phyloP scores from a whole-genome alignment of 225 moss, liverwort and hornwort genomes.

The Anthoceros angustus region DNA sequence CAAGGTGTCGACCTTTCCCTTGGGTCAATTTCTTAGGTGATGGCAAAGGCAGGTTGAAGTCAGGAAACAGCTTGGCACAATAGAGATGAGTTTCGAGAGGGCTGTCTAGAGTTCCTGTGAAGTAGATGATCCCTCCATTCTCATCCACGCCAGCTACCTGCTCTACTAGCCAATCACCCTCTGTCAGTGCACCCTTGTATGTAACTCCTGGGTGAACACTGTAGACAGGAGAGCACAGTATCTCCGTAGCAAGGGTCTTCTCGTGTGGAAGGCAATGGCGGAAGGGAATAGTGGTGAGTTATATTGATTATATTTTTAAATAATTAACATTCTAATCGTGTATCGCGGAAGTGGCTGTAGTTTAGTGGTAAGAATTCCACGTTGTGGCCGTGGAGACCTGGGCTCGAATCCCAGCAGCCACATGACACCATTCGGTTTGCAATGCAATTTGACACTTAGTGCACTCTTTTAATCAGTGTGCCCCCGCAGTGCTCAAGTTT shows the following conservation, averaged over 20 bases:
- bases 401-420: slow-evolving; percentile 99
- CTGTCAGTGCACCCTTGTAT: slow-evolving; percentile 81
- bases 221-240: slow-evolving; percentile 99
- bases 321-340: too few species aligned
- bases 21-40: slow-evolving; percentile 79
- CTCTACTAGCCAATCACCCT: slow-evolving; percentile 85
- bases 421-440: too few species aligned
- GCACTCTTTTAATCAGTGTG: too few species aligned
- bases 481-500: too few species aligned
- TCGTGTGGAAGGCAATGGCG: slow-evolving; percentile 99
- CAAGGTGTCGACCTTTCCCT: slow-evolving; percentile 77
- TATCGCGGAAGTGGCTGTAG: slow-evolving; percentile 98
- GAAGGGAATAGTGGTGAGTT: too few species aligned
- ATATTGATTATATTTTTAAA: too few species aligned
- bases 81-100: slow-evolving; percentile 94
- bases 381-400: slow-evolving; percentile 99
- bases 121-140: slow-evolving; percentile 69
- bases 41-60: slow-evolving; percentile 43
- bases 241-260: slow-evolving; percentile 82
- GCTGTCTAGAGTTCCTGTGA: slow-evolving; percentile 73
- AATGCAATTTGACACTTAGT: too few species aligned
- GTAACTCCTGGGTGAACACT: slow-evolving; percentile 99
- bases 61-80: slow-evolving; percentile 54
- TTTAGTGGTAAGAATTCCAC: slow-evolving; percentile 98
- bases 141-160: slow-evolving; percentile 92